phyloP scores from a whole-genome alignment of 2,329 filamentous ascomycete species.

The Colletotrichum musae region DNA sequence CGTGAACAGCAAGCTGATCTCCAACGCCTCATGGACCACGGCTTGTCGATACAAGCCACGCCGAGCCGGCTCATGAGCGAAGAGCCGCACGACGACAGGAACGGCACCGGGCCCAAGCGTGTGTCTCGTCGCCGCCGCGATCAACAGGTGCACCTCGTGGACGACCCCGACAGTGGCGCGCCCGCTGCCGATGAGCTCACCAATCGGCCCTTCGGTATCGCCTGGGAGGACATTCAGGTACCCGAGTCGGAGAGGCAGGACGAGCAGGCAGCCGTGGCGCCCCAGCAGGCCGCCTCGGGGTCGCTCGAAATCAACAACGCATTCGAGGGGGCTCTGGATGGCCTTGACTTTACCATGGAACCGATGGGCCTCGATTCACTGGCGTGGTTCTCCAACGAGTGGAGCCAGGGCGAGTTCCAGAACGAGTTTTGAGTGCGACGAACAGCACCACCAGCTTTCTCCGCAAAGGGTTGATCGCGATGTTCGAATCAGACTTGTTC shows the following conservation, averaged over 20 bases:
- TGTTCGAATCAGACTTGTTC: no score
- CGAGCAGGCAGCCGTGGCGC: conserved; percentile 18
- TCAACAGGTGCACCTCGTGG: conserved; percentile 37
- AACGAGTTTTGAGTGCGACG: conserved; percentile 19
- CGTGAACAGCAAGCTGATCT: conserved; percentile 57
- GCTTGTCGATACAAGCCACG: conserved; percentile 52
- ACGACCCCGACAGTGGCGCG: conserved; percentile 33
- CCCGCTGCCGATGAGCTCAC: conserved; percentile 34
- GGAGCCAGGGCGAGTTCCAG: conserved; percentile 36
- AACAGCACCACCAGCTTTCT: no score
- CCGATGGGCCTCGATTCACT: conserved; percentile 57
- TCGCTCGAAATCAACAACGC: conserved; percentile 64
- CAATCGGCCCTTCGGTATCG: conserved; percentile 38
- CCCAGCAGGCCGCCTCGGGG: conserved; percentile 49
- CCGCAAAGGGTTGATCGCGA: no score
- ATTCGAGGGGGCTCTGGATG: conserved; percentile 64
- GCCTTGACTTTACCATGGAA: conserved; percentile 61
- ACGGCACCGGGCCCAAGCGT: conserved; percentile 27
- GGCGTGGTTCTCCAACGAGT: conserved; percentile 39
- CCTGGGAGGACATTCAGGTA: conserved; percentile 39
- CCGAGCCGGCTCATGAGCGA: conserved; percentile 51
- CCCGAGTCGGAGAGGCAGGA: conserved; percentile 33
- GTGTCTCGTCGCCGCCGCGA: conserved; percentile 31
- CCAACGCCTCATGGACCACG: conserved; percentile 65
- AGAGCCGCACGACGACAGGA: conserved; percentile 38